These are phyloP conservation scores for Leucocoprinus birnbaumii DNA, from an alignment of 768 basidiomycete genomes.

Conservation along the genomic window DNA sequence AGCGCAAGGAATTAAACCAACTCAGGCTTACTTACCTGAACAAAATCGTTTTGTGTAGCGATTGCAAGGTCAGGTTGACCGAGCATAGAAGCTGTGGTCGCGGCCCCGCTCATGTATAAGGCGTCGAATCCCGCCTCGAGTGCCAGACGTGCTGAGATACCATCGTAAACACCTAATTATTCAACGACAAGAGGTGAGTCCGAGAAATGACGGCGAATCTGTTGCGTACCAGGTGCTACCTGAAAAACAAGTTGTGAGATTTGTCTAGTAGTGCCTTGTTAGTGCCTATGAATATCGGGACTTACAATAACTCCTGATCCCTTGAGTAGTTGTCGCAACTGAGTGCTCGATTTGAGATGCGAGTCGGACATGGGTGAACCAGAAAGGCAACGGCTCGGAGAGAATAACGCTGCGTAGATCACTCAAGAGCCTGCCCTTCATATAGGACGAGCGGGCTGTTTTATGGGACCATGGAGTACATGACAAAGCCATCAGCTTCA, in stretches of 20 bases:
- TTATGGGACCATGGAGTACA: no score
- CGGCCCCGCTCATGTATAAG: conserved; percentile 49
- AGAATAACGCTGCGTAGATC: no score
- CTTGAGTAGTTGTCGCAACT: conserved; percentile 6
- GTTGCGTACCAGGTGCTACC: conserved; percentile 8
- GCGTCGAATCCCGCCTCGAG: conserved; percentile 49
- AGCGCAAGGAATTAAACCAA: not conserved
- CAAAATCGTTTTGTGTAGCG: conserved; percentile 53
- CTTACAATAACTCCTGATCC: conserved; percentile 12
- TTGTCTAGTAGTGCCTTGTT: not conserved
- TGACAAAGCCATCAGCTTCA: no score
- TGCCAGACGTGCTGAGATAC: conserved; percentile 49
- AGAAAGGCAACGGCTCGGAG: no score
- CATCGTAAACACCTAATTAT: conserved; percentile 43
- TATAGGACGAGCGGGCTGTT: no score
- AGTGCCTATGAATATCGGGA: not conserved
- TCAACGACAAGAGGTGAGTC: no score
- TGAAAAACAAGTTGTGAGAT: not conserved
- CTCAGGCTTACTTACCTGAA: conserved; percentile 28
- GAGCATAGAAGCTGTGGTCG: conserved; percentile 52
- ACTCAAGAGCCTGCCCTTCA: no score
- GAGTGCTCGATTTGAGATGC: conserved; percentile 6
- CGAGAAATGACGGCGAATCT: no score
- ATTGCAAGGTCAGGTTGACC: conserved; percentile 56
- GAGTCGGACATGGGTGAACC: not conserved